Percentiles rank a stretch among this genome's conserved stretches.
phyloP scores from a whole-genome alignment of 495 filamentous ascomycete genomes.

The Penicillium pancosmium region DNA sequence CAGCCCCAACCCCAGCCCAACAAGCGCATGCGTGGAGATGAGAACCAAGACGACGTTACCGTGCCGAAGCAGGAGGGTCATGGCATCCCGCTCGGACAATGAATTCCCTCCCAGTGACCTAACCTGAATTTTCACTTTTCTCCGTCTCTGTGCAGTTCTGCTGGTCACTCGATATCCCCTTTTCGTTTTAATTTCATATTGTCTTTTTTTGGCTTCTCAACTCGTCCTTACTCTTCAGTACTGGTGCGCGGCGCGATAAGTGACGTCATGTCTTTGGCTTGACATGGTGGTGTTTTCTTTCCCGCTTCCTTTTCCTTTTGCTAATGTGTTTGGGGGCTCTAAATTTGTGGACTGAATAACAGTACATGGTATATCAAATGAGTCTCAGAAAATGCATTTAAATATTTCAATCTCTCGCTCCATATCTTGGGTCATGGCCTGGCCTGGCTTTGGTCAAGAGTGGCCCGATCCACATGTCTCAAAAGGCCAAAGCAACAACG shows the following conservation, averaged over 20 bases:
- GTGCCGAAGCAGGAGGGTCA: constrained; percentile 36
- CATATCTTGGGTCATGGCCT: too few species aligned
- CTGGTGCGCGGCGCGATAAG: constrained; percentile 25
- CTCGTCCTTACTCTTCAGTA: constrained; percentile 14
- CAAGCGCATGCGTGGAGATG: constrained; percentile 40
- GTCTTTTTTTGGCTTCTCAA: constrained; percentile 30
- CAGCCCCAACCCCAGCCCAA: constrained; percentile 34
- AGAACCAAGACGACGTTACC: constrained; percentile 30
- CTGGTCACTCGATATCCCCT: constrained; percentile 24
- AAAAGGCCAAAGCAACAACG: too few species aligned
- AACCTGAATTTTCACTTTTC: not conserved
- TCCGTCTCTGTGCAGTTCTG: not conserved
- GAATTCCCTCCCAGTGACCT: not conserved
- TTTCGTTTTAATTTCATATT: constrained; percentile 14
- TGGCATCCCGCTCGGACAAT: not conserved
- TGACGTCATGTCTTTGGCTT: constrained; percentile 12
- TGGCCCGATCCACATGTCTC: too few species aligned
- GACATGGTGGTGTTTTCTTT: constrained; percentile 23
- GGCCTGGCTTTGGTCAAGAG: too few species aligned
- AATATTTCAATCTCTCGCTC: not conserved
- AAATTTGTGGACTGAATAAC: not conserved
- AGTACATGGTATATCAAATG: not conserved
- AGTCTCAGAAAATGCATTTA: constrained; percentile 4
- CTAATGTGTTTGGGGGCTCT: not conserved
- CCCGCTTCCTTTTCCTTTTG: not conserved